phyloP scores from a whole-genome alignment of 495 filamentous ascomycete species.

The Cairneyella variabilis region DNA sequence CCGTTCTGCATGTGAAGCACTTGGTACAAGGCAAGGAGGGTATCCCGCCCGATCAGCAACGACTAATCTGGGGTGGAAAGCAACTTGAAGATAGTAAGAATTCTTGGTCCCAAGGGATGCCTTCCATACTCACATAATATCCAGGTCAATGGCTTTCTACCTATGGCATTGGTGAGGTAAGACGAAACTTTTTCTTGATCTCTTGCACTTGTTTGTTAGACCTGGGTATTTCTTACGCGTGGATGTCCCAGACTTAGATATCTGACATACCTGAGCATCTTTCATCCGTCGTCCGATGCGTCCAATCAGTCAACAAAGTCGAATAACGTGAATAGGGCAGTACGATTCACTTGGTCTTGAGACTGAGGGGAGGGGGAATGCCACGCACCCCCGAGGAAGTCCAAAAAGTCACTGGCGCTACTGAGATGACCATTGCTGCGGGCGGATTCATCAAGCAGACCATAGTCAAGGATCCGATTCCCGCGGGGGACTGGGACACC shows the following conservation, averaged over 20 bases:
- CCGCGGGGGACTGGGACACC: constrained; percentile 29
- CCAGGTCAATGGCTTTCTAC: too few species aligned
- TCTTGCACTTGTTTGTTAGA: too few species aligned
- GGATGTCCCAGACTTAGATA: too few species aligned
- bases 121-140: too few species aligned
- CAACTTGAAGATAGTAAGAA: not conserved
- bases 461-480: constrained; percentile 23
- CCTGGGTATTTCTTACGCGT: too few species aligned
- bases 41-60: not conserved
- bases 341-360: not conserved
- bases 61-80: not conserved
- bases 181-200: too few species aligned
- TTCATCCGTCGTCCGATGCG: too few species aligned
- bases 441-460: constrained; percentile 33
- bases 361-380: not conserved
- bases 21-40: not conserved
- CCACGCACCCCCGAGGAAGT: not conserved
- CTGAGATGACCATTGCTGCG: constrained; percentile 28
- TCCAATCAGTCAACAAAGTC: not conserved
- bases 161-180: not conserved
- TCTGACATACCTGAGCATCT: too few species aligned
- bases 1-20: not conserved
- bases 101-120: too few species aligned
- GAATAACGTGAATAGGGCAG: not conserved
- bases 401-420: not conserved